Evolutionary conservation across 192 early-diverging fungal species (phyloP).

Genomic region (Dissophora ornata): DNA sequence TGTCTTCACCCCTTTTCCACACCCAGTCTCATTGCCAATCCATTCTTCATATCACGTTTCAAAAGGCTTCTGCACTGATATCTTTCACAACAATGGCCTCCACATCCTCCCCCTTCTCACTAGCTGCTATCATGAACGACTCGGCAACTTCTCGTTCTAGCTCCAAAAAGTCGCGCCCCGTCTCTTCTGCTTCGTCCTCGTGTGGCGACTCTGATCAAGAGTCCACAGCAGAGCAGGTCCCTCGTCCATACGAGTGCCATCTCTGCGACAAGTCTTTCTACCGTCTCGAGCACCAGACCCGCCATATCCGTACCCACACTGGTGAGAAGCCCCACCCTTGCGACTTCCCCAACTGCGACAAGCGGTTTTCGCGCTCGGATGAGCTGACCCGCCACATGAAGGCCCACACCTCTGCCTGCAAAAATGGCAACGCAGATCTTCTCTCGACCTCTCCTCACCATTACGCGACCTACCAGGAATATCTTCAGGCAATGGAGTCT

Average conservation of each 20-base stretch:
- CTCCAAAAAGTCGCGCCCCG: slow-evolving; percentile 10
- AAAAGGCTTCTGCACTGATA: too few species aligned
- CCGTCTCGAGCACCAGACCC: slow-evolving; percentile 83
- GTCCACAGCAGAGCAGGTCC: slow-evolving; percentile 10
- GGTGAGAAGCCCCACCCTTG: slow-evolving; percentile 87
- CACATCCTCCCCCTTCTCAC: background rate
- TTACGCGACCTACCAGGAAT: slow-evolving; percentile 52
- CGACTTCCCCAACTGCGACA: slow-evolving; percentile 79
- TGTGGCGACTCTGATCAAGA: slow-evolving; percentile 39
- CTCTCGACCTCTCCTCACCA: slow-evolving; percentile 61
- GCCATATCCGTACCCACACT: slow-evolving; percentile 85
- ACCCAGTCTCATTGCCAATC: too few species aligned
- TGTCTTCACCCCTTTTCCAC: background rate
- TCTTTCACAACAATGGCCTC: background rate
- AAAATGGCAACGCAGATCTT: slow-evolving; percentile 68
- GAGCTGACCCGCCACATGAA: slow-evolving; percentile 82
- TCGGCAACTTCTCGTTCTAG: background rate
- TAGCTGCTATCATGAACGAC: slow-evolving; percentile 26
- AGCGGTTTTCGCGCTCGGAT: slow-evolving; percentile 81
- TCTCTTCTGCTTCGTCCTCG: slow-evolving; percentile 22
- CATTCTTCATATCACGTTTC: too few species aligned
- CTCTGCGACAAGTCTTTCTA: slow-evolving; percentile 82
- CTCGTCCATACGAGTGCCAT: slow-evolving; percentile 79
- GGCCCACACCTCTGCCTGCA: slow-evolving; percentile 66
- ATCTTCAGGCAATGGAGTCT: slow-evolving; percentile 44